Percentiles rank a stretch among this genome's conserved stretches.
phyloP scores from a whole-genome alignment of 805 yeast genomes.

The Kregervanrija fluxuum region DNA sequence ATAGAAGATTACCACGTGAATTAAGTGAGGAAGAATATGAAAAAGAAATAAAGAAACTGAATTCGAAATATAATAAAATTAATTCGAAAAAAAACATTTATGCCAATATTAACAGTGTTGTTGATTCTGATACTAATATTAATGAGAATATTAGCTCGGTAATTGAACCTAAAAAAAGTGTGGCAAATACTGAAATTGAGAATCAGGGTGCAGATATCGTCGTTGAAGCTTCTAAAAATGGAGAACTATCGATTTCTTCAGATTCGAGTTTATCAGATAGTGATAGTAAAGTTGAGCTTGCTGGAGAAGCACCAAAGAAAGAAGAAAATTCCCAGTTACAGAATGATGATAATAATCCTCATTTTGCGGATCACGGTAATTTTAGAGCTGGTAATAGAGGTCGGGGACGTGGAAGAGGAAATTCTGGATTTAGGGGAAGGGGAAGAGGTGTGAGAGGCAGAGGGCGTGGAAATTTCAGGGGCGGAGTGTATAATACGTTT shows the following conservation, averaged over 20 bases:
- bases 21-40: conserved; percentile 8
- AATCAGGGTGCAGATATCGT: too few relatives aligned
- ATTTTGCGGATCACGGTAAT: too few relatives aligned
- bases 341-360: neutral
- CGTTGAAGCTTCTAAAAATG: too few relatives aligned
- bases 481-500: conserved; percentile 9
- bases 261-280: neutral
- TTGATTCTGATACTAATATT: neutral
- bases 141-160: too few relatives aligned
- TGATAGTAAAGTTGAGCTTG: neutral
- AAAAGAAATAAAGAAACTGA: neutral
- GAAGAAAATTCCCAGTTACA: neutral
- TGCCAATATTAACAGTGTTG: neutral
- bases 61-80: neutral
- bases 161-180: too few relatives aligned
- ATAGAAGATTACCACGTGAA: conserved; percentile 8
- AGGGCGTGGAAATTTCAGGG: conserved; percentile 6
- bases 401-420: conserved; percentile 10
- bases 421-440: conserved; percentile 8
- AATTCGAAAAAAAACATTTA: neutral
- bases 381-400: conserved; percentile 5
- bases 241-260: too few relatives aligned
- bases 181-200: too few relatives aligned
- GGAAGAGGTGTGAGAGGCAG: conserved; percentile 12
- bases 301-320: neutral